Percentiles rank a stretch among this genome's conserved stretches.
Conservation (phyloP, 2,329 filamentous ascomycete genomes). For the Botrytis galanthina region DNA sequence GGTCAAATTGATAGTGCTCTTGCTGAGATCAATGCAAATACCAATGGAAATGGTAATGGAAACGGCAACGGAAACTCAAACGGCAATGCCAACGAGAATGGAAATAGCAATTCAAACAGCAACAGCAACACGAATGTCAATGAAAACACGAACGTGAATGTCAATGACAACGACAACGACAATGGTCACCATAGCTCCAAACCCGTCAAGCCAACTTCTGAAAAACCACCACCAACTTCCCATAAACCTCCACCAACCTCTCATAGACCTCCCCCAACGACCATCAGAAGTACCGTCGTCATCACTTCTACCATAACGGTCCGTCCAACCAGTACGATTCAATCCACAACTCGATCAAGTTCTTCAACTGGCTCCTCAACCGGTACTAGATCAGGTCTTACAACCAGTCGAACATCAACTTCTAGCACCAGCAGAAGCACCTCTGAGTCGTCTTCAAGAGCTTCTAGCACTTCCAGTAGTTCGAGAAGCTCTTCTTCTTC, state of each 20-base stretch:
- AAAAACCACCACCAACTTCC: neutral
- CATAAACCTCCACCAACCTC: neutral
- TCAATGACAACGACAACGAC: neutral
- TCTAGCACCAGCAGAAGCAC: neutral
- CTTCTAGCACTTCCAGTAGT: neutral
- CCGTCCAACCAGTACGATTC: neutral
- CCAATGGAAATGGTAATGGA: neutral
- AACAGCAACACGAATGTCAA: constrained; percentile 9
- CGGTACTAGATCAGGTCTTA: neutral
- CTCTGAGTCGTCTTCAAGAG: neutral
- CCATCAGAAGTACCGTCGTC: neutral
- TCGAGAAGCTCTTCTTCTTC: neutral
- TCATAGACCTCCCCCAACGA: neutral
- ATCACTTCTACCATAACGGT: neutral
- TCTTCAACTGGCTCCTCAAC: neutral
- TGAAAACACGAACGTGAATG: constrained; percentile 3
- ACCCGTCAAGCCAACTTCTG: neutral
- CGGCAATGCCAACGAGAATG: neutral
- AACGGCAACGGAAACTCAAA: neutral
- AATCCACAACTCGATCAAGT: neutral
- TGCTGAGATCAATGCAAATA: neutral
- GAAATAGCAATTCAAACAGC: neutral
- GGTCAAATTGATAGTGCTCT: neutral
- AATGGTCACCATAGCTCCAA: neutral
- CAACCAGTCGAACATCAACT: neutral